Evolutionary conservation across 176 grass and related monocot genomes (phyloP).

Genomic region (Hsuehochloa calcarea): DNA sequence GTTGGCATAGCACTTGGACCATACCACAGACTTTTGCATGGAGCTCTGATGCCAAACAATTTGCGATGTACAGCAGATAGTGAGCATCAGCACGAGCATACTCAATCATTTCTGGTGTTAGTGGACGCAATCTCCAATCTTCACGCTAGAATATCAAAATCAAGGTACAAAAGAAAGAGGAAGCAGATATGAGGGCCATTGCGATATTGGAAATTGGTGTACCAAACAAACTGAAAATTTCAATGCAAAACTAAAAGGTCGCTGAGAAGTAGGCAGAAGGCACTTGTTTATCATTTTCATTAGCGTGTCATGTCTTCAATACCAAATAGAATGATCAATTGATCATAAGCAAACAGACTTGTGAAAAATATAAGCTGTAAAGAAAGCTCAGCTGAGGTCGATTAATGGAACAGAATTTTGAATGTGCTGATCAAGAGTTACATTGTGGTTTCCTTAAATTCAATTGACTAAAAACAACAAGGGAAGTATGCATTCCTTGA

Average conservation of each 20-base stretch:
- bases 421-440: background rate
- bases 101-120: slow-evolving; percentile 73
- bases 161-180: background rate
- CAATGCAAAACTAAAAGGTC: background rate
- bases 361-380: background rate
- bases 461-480: background rate
- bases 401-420: slow-evolving; percentile 4
- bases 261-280: background rate
- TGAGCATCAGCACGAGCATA: slow-evolving; percentile 87
- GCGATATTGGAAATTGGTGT: background rate
- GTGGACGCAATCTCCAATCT: slow-evolving; percentile 94
- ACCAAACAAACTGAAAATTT: slow-evolving; percentile 14
- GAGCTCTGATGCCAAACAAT: slow-evolving; percentile 79
- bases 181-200: background rate
- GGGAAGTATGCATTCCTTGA: background rate
- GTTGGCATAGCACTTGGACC: slow-evolving; percentile 1
- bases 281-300: slow-evolving; percentile 12
- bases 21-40: slow-evolving; percentile 63
- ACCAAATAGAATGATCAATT: slow-evolving; percentile 26
- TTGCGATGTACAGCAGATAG: slow-evolving; percentile 85
- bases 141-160: slow-evolving; percentile 61
- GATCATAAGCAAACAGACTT: slow-evolving; percentile 10
- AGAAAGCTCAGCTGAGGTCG: background rate
- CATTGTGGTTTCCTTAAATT: background rate
- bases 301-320: slow-evolving; percentile 15